Conservation (phyloP, 441 rosid genomes). For the Pelargonium citronellum region DNA sequence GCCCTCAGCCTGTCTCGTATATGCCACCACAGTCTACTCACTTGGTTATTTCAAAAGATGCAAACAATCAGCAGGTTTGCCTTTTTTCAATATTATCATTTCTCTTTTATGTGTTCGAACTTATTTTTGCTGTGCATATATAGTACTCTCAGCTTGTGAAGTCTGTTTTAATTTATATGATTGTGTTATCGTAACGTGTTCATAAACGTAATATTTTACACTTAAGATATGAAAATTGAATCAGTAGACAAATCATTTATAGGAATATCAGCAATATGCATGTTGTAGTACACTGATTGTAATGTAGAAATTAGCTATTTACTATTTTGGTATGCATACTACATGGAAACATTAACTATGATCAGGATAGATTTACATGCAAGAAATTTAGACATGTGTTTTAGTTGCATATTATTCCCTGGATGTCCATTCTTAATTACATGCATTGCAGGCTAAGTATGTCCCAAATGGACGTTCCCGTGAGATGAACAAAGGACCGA, state of each 20-base stretch:
- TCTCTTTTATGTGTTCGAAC: background rate
- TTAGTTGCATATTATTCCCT: background rate
- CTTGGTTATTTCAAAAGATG: constrained; percentile 28
- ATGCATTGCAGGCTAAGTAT: constrained; percentile 29
- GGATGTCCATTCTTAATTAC: background rate
- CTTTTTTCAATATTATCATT: no score
- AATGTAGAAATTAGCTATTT: background rate
- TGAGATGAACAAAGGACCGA: constrained; percentile 30
- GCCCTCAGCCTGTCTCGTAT: constrained; percentile 27
- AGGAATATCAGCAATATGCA: no score
- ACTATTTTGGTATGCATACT: background rate
- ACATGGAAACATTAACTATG: background rate
- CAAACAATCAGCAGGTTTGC: constrained; percentile 39
- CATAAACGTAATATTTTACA: no score
- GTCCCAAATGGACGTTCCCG: constrained; percentile 40
- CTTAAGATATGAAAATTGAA: no score
- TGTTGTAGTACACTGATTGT: no score
- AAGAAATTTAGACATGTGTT: background rate
- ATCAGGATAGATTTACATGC: background rate
- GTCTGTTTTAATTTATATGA: no score
- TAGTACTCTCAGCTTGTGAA: no score
- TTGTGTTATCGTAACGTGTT: no score
- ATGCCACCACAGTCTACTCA: constrained; percentile 36
- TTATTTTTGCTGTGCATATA: background rate
- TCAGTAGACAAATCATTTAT: no score